Evolutionary conservation across 164 flowering plant genomes (phyloP).

Genomic region (Platanus orientalis): DNA sequence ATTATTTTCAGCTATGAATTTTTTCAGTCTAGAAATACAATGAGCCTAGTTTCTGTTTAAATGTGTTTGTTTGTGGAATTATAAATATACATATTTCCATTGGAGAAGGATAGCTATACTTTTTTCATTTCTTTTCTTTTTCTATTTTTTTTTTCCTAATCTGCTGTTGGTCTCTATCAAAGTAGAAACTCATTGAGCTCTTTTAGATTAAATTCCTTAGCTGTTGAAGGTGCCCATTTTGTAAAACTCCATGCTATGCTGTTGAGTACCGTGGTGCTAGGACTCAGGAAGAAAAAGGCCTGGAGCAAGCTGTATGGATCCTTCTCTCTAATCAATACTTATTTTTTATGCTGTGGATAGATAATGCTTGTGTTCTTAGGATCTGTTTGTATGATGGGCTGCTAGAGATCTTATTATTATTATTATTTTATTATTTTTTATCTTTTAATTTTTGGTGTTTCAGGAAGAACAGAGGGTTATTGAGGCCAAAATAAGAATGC

Average conservation of each 20-base stretch:
- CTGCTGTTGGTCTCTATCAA: not conserved
- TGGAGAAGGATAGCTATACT: too few species aligned
- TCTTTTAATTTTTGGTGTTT: constrained; percentile 6
- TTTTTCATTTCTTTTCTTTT: too few species aligned
- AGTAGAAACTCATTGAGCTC: not conserved
- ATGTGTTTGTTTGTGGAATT: not conserved
- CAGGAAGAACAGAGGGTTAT: constrained; percentile 40
- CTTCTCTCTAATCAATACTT: constrained; percentile 9
- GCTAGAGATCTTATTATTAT: constrained; percentile 5
- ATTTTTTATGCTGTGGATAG: constrained; percentile 2
- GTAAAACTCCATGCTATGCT: constrained; percentile 27
- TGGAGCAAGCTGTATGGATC: constrained; percentile 27
- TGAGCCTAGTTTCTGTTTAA: not conserved
- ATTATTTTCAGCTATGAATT: not conserved
- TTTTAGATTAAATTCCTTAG: constrained; percentile 17
- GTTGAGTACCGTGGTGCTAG: constrained; percentile 34
- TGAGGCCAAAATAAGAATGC: constrained; percentile 38
- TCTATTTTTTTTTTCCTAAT: not conserved
- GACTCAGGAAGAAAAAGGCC: constrained; percentile 29
- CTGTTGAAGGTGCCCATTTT: constrained; percentile 35
- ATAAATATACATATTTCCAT: not conserved
- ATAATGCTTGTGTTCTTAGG: not conserved
- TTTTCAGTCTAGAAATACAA: not conserved
- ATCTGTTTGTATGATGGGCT: not conserved
- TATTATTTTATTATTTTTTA: too few species aligned